Base-by-base conservation (phyloP, 2,329 filamentous ascomycete genomes). In the Fusarium solani-melongenae region DNA sequence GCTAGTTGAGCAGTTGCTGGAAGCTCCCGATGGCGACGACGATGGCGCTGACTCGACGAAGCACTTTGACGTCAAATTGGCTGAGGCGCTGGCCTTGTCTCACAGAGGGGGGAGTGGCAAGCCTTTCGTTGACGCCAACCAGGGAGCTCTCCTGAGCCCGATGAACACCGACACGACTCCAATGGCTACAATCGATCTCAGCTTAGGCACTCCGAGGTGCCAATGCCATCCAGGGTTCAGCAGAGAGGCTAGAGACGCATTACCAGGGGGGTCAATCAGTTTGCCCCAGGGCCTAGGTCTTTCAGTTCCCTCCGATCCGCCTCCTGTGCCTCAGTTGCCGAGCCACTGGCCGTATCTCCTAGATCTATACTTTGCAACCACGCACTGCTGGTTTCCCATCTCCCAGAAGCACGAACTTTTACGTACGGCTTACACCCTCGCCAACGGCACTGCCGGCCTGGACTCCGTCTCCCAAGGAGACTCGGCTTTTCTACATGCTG, bases 381-480 rank as follows among this genome's bases (percentile, higher is more conserved):
- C 64, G 3, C 67, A 70, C 36, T 70, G 59, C 49, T 70, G 67
- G 67, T 66, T 70, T 10, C 67, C 67, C 4, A 70, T 70, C 2
- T 56, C 59, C 3, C 64, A 64, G 9, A 70, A 64, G 11, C 60
- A 70, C n/a, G 64, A 66, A 9, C 56, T 70, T 20, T 12, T 70
- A 17, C 64, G 67, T n/a, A 61, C 55, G 9, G 64, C 64, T 10
- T 61, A 67, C 46, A 63, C 60, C 4, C n/a, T 63, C 7, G 55
- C 64, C 24, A 67, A 63, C 55, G 20, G 46, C 6, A 36, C 34
- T 36, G 34, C 34, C 14, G 14, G 34, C 34, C 34, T 36, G 34
- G 34, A 36, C 34, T 36, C 34, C 12, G 34, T 36, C 34, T 36
- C 34, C 14, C 34, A 36, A 36, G 34, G 34, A n/a, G 67, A 70